Conservation (phyloP, 768 basidiomycete species). For the Mycena galopus region DNA sequence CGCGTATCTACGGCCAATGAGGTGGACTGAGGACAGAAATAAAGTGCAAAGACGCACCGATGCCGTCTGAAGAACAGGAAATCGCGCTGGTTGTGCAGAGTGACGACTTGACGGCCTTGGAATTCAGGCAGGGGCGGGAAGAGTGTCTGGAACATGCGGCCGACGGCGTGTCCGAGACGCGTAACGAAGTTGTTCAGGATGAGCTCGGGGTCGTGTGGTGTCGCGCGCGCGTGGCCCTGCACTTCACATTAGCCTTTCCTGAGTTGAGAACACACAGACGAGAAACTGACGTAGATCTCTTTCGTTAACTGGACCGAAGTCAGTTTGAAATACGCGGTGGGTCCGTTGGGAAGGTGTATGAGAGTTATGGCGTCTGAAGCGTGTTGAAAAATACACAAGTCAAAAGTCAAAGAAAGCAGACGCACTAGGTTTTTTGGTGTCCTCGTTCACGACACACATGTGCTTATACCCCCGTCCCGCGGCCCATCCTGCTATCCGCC, state of each 20-base stretch:
- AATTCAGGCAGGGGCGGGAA: conserved; percentile 97
- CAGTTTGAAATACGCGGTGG: conserved; percentile 95
- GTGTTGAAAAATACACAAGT: conserved; percentile 3
- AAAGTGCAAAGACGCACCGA: conserved; percentile 67
- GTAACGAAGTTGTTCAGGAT: conserved; percentile 96
- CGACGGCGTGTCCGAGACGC: conserved; percentile 91
- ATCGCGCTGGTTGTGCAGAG: conserved; percentile 96
- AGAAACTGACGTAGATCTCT: conserved; percentile 83
- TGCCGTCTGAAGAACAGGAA: conserved; percentile 98
- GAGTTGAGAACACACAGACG: neutral
- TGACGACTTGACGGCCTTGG: conserved; percentile 96
- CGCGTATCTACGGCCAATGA: conserved; percentile 80
- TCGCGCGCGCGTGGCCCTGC: conserved; percentile 93
- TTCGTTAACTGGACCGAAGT: conserved; percentile 89
- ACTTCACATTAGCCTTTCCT: neutral
- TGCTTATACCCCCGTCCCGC: conserved; percentile 90
- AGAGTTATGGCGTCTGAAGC: conserved; percentile 90
- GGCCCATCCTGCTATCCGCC: conserved; percentile 94
- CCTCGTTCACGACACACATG: conserved; percentile 94
- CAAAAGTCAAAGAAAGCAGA: conserved; percentile 30
- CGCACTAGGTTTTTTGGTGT: conserved; percentile 94
- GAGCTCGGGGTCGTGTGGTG: conserved; percentile 94
- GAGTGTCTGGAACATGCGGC: conserved; percentile 95
- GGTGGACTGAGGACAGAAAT: neutral
- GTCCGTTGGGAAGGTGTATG: conserved; percentile 91